These are phyloP conservation scores for Ophiostoma piceae DNA, from an alignment of 2,329 filamentous ascomycete species.

Conservation along the genomic window DNA sequence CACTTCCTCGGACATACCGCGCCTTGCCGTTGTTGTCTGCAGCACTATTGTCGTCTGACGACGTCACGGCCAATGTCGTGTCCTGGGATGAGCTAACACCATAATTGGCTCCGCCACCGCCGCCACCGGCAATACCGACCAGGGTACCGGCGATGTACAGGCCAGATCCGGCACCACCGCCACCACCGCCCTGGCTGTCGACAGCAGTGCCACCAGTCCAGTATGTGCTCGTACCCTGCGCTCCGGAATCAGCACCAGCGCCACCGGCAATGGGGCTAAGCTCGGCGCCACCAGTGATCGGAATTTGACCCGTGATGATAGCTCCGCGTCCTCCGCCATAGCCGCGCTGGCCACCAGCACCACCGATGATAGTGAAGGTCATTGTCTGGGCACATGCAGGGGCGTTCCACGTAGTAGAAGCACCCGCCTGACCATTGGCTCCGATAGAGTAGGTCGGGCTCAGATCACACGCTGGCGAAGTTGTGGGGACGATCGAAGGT, in stretches of 20 bases:
- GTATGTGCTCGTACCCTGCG: not conserved
- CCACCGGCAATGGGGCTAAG: not conserved
- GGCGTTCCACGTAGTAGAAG: not conserved
- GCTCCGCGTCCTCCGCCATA: not conserved
- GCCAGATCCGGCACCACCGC: not conserved
- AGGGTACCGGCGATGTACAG: not conserved
- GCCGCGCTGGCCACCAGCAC: not conserved
- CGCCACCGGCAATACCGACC: not conserved
- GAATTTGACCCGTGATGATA: not conserved
- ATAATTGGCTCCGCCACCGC: not conserved
- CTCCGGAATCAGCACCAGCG: not conserved
- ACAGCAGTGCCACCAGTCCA: not conserved
- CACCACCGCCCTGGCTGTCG: not conserved
- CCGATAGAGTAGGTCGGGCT: not conserved
- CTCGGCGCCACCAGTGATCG: not conserved
- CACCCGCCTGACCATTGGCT: not conserved
- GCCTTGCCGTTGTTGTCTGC: not conserved
- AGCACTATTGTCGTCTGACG: not conserved
- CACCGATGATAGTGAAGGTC: not conserved
- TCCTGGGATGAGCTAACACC: not conserved
- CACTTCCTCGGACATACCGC: not conserved
- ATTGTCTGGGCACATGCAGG: not conserved
- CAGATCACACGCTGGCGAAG: not conserved
- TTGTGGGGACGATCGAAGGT: too few relatives aligned
- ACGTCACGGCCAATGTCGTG: not conserved